A percentile compares a stretch with the other conserved stretches of the same genome.
phyloP scores from a whole-genome alignment of 2,329 filamentous ascomycete species.

The Tolypocladium ophioglossoides region DNA sequence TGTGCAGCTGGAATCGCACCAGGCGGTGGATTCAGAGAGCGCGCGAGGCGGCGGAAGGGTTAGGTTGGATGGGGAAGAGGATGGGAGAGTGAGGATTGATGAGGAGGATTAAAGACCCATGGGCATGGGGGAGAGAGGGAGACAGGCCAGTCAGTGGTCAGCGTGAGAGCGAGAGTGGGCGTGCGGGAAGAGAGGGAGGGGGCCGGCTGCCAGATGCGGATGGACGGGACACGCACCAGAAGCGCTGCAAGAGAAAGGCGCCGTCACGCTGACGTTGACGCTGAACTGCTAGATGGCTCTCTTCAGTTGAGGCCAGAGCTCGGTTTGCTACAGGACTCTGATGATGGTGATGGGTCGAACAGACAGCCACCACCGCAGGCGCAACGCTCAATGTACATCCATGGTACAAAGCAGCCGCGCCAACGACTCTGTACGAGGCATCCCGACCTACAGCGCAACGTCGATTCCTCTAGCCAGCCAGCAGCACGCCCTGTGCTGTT shows the following conservation, averaged over 20 bases:
- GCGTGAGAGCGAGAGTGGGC: background rate
- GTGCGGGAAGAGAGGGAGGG: background rate
- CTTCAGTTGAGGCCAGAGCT: too few species aligned
- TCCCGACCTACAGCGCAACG: background rate
- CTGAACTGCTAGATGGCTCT: too few species aligned
- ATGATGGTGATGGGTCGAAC: too few species aligned
- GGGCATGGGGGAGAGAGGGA: slow-evolving; percentile 3
- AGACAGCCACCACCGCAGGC: too few species aligned
- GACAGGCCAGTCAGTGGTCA: background rate
- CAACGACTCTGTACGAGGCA: background rate
- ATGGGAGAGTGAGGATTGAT: slow-evolving; percentile 2
- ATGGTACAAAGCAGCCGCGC: background rate
- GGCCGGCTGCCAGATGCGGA: background rate
- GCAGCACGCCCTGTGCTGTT: background rate
- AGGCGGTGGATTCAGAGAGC: slow-evolving; percentile 15
- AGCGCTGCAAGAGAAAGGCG: background rate
- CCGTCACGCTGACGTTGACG: background rate
- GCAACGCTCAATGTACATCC: too few species aligned
- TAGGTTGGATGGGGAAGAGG: slow-evolving; percentile 4
- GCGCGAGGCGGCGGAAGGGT: slow-evolving; percentile 3
- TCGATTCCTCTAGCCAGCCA: background rate
- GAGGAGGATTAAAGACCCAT: slow-evolving; percentile 6
- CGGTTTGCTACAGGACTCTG: too few species aligned
- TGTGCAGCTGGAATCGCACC: slow-evolving; percentile 48
- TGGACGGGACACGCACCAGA: background rate